Base-by-base conservation (phyloP, 495 filamentous ascomycete genomes). In the Cenococcum geophilum region DNA sequence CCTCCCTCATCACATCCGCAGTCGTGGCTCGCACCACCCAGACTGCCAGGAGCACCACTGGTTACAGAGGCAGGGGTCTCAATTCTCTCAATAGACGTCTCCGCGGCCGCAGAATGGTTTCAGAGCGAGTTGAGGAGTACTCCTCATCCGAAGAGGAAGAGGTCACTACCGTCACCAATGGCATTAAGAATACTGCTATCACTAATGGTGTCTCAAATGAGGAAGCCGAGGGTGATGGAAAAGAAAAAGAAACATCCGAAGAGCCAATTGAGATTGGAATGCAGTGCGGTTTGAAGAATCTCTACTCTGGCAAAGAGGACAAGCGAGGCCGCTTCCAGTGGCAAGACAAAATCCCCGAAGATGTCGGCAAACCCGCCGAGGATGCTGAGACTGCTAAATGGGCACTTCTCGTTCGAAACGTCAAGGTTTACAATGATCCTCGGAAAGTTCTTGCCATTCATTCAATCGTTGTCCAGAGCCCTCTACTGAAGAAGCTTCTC, bases 401-500 rank as follows among this genome's bases (percentile, higher is more conserved):
- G 62, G 81, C 79, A 4, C 69, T 85, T 21, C 64, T 85, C 12
- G 71, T 83, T 1, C 76, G 82, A 27, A 78, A 83, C 48, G 69
- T 71, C 36, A 82, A 80, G 59, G 66, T 67, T 34, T 81, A 79
- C 74, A 81, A 79, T 59, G 78, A 85, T 66, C 78, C 81, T 37
- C 77, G 80, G n/a, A 83, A 82, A 73, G 82, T 80, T 50, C 74
- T 87, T 21, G 71, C 79, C 22, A 77, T 87, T 27, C 74, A 85
- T 61, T 83, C 80, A 49, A 84, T 89, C 63, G 75, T 86, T 21
- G 70, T 89, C 2, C 86, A 89, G 73, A 84, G 80, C 64, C 82
- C 85, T 4, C 74, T 79, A 50, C 72, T 89, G 49, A 85, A 85
- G 72, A 75, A 74, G 16, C 76, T 82, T 32, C 74, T 89, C 0